Evolutionary conservation across 2,329 filamentous ascomycete species (phyloP).

Genomic region (Cladophialophora yegresii): DNA sequence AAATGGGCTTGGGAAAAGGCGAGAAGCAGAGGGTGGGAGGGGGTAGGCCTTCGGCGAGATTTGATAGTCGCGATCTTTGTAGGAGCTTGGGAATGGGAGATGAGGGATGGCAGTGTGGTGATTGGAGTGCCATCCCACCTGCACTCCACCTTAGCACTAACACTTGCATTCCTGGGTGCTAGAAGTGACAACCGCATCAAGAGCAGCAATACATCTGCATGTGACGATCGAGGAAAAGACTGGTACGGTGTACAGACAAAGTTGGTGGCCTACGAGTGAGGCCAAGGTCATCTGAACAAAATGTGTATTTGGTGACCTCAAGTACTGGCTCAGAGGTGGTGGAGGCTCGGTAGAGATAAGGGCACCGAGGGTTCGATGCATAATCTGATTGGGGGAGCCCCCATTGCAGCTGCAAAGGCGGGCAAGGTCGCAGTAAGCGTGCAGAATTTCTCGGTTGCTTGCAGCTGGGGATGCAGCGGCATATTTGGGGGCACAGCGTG

Average conservation of each 20-base stretch:
- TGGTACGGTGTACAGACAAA: slow-evolving; percentile 5
- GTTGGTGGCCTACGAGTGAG: slow-evolving; percentile 4
- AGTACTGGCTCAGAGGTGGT: neutral
- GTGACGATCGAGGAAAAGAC: slow-evolving; percentile 15
- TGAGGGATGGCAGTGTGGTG: neutral
- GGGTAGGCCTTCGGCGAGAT: neutral
- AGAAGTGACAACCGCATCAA: slow-evolving; percentile 7
- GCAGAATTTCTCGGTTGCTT: neutral
- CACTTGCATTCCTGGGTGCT: slow-evolving; percentile 7
- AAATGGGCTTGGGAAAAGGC: neutral
- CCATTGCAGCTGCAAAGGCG: neutral
- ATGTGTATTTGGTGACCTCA: slow-evolving; percentile 8
- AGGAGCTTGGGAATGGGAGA: neutral
- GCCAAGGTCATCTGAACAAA: slow-evolving; percentile 11
- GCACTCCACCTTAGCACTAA: slow-evolving; percentile 12
- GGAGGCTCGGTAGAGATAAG: neutral
- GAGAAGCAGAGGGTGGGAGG: neutral
- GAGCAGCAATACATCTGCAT: slow-evolving; percentile 13
- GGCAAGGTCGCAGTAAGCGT: neutral
- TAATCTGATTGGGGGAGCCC: slow-evolving; percentile 3
- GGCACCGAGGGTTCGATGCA: neutral
- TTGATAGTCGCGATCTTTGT: neutral
- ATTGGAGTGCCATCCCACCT: neutral
- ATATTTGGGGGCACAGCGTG: neutral
- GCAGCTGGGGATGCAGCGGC: neutral